Evolutionary conservation across 1,139 yeast genomes (phyloP).

Genomic region (Blastobotrys raffinosifermentans): DNA sequence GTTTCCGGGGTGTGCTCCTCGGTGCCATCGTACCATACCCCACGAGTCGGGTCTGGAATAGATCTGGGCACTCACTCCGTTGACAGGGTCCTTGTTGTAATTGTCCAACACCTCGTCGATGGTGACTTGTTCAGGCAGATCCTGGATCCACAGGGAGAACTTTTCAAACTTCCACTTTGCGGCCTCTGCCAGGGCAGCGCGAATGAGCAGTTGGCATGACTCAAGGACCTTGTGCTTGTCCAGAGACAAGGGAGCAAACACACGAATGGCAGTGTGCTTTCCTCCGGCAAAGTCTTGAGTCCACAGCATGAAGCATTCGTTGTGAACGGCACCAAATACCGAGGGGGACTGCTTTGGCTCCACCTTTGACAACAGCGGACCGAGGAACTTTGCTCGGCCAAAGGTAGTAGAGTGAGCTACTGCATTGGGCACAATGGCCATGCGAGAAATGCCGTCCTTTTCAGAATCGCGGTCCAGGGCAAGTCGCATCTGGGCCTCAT

Average conservation of each 20-base stretch:
- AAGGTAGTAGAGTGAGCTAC: slow-evolving; percentile 41
- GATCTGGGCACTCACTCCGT: slow-evolving; percentile 7
- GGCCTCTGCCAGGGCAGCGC: slow-evolving; percentile 27
- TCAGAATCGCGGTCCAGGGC: slow-evolving; percentile 29
- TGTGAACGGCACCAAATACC: slow-evolving; percentile 33
- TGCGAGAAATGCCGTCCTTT: slow-evolving; percentile 27
- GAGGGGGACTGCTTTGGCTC: slow-evolving; percentile 15
- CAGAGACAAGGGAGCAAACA: slow-evolving; percentile 16
- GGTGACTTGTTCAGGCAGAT: slow-evolving; percentile 21
- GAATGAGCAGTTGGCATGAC: slow-evolving; percentile 17
- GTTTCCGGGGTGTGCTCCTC: slow-evolving; percentile 8
- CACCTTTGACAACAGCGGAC: slow-evolving; percentile 17
- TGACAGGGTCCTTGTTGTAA: slow-evolving; percentile 4
- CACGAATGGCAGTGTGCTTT: slow-evolving; percentile 31
- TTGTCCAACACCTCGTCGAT: slow-evolving; percentile 11
- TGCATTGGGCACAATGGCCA: slow-evolving; percentile 35
- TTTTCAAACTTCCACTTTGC: slow-evolving; percentile 20
- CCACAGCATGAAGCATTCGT: slow-evolving; percentile 41
- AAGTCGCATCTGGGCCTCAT: slow-evolving; percentile 26
- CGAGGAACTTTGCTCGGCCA: slow-evolving; percentile 38
- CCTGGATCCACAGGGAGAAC: slow-evolving; percentile 25
- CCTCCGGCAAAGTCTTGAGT: slow-evolving; percentile 41
- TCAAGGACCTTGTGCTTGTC: slow-evolving; percentile 10
- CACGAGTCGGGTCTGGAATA: slow-evolving; percentile 18
- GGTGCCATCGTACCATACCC: slow-evolving; percentile 25